These are phyloP conservation scores for Cutaneotrichosporon arboriforme DNA, from an alignment of 1,284 basidiomycete genomes.

Conservation along the genomic window DNA sequence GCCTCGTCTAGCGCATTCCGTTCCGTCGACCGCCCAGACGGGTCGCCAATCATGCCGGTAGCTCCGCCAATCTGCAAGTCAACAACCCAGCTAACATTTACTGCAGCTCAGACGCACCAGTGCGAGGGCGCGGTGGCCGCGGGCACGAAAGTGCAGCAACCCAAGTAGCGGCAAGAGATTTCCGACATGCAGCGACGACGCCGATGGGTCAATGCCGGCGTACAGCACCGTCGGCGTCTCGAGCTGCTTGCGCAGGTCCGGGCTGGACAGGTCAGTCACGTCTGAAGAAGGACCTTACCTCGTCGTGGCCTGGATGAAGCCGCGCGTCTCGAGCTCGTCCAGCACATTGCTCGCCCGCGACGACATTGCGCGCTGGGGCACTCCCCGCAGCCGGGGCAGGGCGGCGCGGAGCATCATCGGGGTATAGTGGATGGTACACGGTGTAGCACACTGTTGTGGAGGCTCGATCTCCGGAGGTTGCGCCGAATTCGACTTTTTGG, in stretches of 20 bases:
- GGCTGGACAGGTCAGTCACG: slow-evolving; percentile 20
- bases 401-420: not conserved
- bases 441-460: not conserved
- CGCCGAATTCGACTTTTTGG: slow-evolving; percentile 1
- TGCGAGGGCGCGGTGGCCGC: slow-evolving; percentile 73
- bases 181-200: slow-evolving; percentile 81
- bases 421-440: not conserved
- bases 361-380: not conserved
- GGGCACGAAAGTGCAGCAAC: slow-evolving; percentile 76
- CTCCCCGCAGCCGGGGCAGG: not conserved
- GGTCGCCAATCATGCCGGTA: slow-evolving; percentile 94
- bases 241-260: slow-evolving; percentile 34
- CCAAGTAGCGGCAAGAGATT: slow-evolving; percentile 85
- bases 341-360: slow-evolving; percentile 27
- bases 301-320: slow-evolving; percentile 49
- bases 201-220: slow-evolving; percentile 88
- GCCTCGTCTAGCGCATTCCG: slow-evolving; percentile 62
- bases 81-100: not conserved
- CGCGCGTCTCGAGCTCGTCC: slow-evolving; percentile 47
- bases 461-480: not conserved
- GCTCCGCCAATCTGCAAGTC: slow-evolving; percentile 81
- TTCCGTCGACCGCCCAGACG: slow-evolving; percentile 81
- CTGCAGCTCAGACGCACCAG: slow-evolving; percentile 59
- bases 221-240: slow-evolving; percentile 59
- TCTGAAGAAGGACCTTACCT: slow-evolving; percentile 33